Evolutionary conservation across 2,329 filamentous ascomycete species (phyloP), one percentile per base, ranked within the genome.

Genomic region (Xylariaceae sp.): DNA sequence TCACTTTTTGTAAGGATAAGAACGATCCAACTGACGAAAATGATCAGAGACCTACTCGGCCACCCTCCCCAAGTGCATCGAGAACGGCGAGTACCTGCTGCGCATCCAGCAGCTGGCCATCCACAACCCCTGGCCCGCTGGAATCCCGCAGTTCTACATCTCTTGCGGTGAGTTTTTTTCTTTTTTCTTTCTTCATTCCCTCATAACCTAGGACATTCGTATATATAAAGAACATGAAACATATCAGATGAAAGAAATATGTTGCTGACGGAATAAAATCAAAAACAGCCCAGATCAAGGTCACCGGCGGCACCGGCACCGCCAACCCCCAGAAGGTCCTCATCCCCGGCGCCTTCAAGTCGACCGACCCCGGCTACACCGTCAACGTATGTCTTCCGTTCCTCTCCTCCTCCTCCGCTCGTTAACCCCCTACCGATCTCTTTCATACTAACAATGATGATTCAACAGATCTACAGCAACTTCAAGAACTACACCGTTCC

Each of bases 81-180:
- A 67, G 5, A 56, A 67, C 26, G 77, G 77, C 41, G 71, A 78
- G 48, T 78, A 79, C 53, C 69, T 80, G 43, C 62, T 79, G 23
- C 66, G 76, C 23, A 74, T 77, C 50, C 76, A 81, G 59, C 67
- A 74, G 40, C 70, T 82, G 34, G 78, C 73, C 18, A 73, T 82
- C 33, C 78, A 83, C 63, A 69, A 72, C 45, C 69, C 65, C 3
- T 69, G 66, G 13, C 55, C 56, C 21, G 63, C 62, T 33, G n/a
- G n/a, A n/a, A n/a, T n/a, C n/a, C 65, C 67, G n/a, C 63, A 67
- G 55, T 68, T 73, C 48, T 71, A 73, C 44, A 52, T 66, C 30
- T 59, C 58, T 46, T 73, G 69, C 43, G 68, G 65, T n/a, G n/a
- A n/a, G n/a, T n/a, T n/a, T n/a, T n/a, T n/a, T n/a, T n/a, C n/a